These are phyloP conservation scores for Blepharisma undulans DNA, from an alignment of 169 alveolate species.

Conservation along the genomic window DNA sequence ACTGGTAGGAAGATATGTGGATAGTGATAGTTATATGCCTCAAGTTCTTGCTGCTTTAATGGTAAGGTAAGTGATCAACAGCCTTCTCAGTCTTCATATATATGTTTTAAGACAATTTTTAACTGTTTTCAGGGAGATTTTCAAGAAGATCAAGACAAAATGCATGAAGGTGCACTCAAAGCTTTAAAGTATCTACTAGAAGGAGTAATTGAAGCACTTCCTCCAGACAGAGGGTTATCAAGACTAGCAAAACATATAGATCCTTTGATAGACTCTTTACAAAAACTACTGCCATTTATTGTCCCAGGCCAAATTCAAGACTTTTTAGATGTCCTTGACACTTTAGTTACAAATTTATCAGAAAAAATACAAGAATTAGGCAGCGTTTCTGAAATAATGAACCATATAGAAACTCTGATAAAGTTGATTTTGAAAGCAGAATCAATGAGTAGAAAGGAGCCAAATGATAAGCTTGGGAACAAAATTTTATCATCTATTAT, in stretches of 20 bases:
- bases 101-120: constrained; percentile 3
- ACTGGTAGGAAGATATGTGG: constrained; percentile 40
- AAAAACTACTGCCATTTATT: not conserved
- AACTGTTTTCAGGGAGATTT: constrained; percentile 40
- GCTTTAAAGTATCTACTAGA: not conserved
- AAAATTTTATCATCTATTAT: not conserved
- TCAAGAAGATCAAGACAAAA: constrained; percentile 11
- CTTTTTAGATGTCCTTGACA: constrained; percentile 2
- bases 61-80: constrained; percentile 37
- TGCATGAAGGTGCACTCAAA: not conserved
- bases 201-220: constrained; percentile 39
- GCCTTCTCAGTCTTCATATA: constrained; percentile 38
- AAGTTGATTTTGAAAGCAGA: not conserved
- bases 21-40: constrained; percentile 30
- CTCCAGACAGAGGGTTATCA: constrained; percentile 24
- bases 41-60: constrained; percentile 39
- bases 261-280: not conserved
- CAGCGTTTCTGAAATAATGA: not conserved
- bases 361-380: constrained; percentile 21
- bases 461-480: not conserved
- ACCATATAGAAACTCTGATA: not conserved
- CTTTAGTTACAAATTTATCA: not conserved
- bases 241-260: not conserved
- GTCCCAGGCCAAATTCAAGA: not conserved
- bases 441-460: not conserved